Evolutionary conservation across 2,329 filamentous ascomycete species (phyloP), one percentile per base, ranked within the genome.

Genomic region (Byssochlamys sp.): DNA sequence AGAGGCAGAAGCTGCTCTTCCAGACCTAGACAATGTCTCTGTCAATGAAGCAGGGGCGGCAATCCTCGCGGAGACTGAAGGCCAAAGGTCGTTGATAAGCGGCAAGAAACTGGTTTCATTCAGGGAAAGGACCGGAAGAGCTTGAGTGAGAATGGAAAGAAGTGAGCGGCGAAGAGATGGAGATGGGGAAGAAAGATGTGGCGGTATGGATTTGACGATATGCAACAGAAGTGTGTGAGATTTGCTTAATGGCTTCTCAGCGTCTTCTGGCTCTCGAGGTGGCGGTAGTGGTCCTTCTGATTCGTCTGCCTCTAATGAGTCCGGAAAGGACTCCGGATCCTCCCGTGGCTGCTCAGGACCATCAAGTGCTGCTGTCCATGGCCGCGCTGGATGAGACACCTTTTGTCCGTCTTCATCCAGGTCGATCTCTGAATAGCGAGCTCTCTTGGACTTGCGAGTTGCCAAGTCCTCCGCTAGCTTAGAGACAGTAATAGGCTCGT

Each of bases 21-120:
- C 1, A 87, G 76, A 67, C 2, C 69, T 63, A n/a, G 73, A 70
- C 33, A 71, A 67, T 19, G 66, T 67, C 53, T 45, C 39, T 45
- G 39, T 19, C 39, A 45, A 45, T n/a, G 39, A 45, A 19, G 39
- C 39, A 19, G 39, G 39, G 7, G 39, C 39, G n/a, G 39, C 5
- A 9, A 75, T 67, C 52, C 71, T 65, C 2, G 69, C 63, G 11
- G 70, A 69, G 4, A 96, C 76, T 5, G 95, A 87, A 0, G 91
- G 91, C 92, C 92, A 99, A 6, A 97, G 78, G 2, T 88, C 86
- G 71, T 97, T 94, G 64, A 97, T 85, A 0, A 97, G 80, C 0
- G 94, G 94, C 1, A 99, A 75, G 69, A 96, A 96, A 0, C 85
- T 84, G 60, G 91, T 85, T 68, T 96, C 88, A 63, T 96, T 85